Evolutionary conservation across 768 basidiomycete genomes (phyloP), one percentile per base, ranked within the genome.

Genomic region (Mycena chlorophos): DNA sequence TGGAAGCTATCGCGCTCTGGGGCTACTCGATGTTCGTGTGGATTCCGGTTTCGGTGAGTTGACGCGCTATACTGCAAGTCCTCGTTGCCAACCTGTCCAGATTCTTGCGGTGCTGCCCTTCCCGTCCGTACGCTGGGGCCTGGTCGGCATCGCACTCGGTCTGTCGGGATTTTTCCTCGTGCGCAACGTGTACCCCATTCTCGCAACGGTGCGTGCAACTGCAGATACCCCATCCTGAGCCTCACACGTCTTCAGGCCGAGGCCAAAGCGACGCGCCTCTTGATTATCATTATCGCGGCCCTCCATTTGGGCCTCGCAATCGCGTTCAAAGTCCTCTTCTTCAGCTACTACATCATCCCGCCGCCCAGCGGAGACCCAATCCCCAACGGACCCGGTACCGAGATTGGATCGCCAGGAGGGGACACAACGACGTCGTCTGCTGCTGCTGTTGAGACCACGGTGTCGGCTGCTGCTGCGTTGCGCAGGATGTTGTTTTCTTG

Each of bases 121-220:
- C 4, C 82, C 89, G 2, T 77, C 94, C 25, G 69, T 95, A 6
- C 86, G 95, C 8, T 95, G 93, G 91, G 77, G 78, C 2, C 78
- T 97, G 26, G 86, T 89, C 19, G 82, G 82, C 13, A 45, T 85
- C 42, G 94, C 85, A 0, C 91, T 90, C 61, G 76, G 74, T 1
- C 73, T 93, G 19, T 98, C 96, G 5, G 93, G 94, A 2, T 93
- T 84, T 75, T 98, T 94, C 78, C 78, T 99, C 26, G 77, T 80
- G 14, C 77, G 78, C 22, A 93, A 94, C 65, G 83, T 97, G 43
- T 98, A 97, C 63, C 96, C 96, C 3, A 82, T 97, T 50, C 84
- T 98, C 26, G 85, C 89, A 30, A 80, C 84, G 8, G 94, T 95
- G 63, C 63, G 89, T 77, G 46, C 22, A 31, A 39, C 28, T 48